phyloP scores from a whole-genome alignment of 1,139 yeast genomes.

The Sugiyamaella xylanicola region DNA sequence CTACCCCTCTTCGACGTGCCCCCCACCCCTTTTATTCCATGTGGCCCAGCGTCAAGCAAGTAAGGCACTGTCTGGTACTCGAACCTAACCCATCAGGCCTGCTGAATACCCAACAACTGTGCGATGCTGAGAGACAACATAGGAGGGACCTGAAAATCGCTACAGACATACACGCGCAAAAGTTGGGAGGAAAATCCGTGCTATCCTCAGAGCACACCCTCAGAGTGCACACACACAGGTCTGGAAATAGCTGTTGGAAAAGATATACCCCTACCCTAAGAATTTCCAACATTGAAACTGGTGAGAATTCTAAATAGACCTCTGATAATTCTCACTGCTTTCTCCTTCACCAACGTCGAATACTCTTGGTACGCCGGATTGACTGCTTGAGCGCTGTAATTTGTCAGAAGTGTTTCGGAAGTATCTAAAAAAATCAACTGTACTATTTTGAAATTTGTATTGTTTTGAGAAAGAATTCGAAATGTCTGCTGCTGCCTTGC shows the following conservation, averaged over 20 bases:
- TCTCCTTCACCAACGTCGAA: constrained; percentile 3
- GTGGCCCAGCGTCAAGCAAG: background rate
- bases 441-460: background rate
- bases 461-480: constrained; percentile 2
- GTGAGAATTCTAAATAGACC: constrained; percentile 5
- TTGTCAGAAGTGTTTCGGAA: background rate
- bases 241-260: background rate
- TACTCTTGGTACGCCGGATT: background rate
- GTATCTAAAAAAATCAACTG: background rate
- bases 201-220: too few relatives aligned
- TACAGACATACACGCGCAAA: too few relatives aligned
- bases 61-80: too few relatives aligned
- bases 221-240: background rate
- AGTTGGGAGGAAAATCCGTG: background rate
- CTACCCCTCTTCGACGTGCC: background rate
- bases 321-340: background rate
- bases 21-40: background rate
- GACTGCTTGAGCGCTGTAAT: background rate
- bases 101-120: background rate
- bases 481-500: constrained; percentile 32
- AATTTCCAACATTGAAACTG: constrained; percentile 8
- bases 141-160: too few relatives aligned
- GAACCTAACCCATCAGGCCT: background rate
- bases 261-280: constrained; percentile 1
- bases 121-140: too few relatives aligned